phyloP scores from a whole-genome alignment of 768 basidiomycete genomes.

The Mycena rebaudengoi region DNA sequence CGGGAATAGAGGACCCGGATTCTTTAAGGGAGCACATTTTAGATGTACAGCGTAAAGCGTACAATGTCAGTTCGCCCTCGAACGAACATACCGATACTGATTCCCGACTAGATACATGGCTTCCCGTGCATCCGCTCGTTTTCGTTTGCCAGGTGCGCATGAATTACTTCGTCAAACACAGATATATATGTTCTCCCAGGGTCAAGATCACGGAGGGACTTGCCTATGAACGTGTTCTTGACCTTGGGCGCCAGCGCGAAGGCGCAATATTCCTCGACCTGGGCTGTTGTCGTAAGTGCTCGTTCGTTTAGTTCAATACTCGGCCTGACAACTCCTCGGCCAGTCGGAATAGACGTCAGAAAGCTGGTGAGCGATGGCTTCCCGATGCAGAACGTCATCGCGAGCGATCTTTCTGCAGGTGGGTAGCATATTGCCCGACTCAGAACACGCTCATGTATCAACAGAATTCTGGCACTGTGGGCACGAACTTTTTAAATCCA shows the following conservation, averaged over 20 bases:
- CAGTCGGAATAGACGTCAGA: slow-evolving; percentile 52
- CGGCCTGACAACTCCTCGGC: no score
- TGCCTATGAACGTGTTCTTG: slow-evolving; percentile 41
- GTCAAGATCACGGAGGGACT: slow-evolving; percentile 44
- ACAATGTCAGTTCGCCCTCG: slow-evolving; percentile 35
- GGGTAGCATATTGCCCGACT: no score
- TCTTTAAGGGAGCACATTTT: slow-evolving; percentile 42
- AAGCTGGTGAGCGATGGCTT: slow-evolving; percentile 51
- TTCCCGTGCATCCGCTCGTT: slow-evolving; percentile 35
- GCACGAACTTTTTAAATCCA: slow-evolving; percentile 66
- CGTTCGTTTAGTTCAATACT: no score
- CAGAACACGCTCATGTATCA: not conserved
- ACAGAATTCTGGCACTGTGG: slow-evolving; percentile 72
- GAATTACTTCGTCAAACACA: not conserved
- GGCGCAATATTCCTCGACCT: slow-evolving; percentile 51
- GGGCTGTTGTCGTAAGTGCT: slow-evolving; percentile 51
- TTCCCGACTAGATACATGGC: slow-evolving; percentile 1
- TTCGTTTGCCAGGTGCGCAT: slow-evolving; percentile 29
- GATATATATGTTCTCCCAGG: not conserved
- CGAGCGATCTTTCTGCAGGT: slow-evolving; percentile 47
- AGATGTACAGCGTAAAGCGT: slow-evolving; percentile 41
- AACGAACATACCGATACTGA: not conserved
- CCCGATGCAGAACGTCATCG: slow-evolving; percentile 46
- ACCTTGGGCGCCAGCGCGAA: slow-evolving; percentile 35
- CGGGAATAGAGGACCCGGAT: slow-evolving; percentile 39